A percentile compares a stretch with the other conserved stretches of the same genome.
These are phyloP conservation scores for Chrysophaeum taylorii DNA, from an alignment of 352 stramenopile species.

Conservation along the genomic window DNA sequence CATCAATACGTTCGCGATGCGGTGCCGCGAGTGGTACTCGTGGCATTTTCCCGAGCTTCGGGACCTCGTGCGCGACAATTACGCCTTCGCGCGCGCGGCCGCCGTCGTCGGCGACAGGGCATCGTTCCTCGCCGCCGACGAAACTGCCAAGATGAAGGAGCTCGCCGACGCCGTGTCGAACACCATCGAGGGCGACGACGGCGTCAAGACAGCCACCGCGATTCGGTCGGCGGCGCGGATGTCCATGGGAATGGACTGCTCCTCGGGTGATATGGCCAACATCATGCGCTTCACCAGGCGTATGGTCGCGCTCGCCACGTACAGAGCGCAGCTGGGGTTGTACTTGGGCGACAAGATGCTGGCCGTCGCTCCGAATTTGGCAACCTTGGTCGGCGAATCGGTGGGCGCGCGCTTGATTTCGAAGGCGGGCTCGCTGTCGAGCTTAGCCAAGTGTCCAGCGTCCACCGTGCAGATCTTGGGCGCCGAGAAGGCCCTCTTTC, in stretches of 20 bases:
- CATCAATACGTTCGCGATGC: constrained; percentile 99
- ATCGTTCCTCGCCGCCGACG: constrained; percentile 17
- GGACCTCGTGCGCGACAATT: constrained; percentile 99
- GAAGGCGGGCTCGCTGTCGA: constrained; percentile 95
- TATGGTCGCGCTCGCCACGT: constrained; percentile 96
- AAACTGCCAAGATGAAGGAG: constrained; percentile 46
- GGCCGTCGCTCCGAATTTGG: constrained; percentile 95
- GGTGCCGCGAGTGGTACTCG: constrained; percentile 98
- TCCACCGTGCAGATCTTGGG: constrained; percentile 99
- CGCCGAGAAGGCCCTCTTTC: constrained; percentile 99
- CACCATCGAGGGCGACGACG: constrained; percentile 83
- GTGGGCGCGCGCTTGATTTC: constrained; percentile 98
- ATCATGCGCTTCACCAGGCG: constrained; percentile 95
- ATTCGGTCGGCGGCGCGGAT: constrained; percentile 83
- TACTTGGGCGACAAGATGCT: constrained; percentile 86
- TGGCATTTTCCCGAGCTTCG: constrained; percentile 99
- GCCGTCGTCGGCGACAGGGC: constrained; percentile 84
- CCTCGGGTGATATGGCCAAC: constrained; percentile 97
- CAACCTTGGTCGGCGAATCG: constrained; percentile 94
- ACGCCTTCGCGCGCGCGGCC: constrained; percentile 92
- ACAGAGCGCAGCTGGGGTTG: constrained; percentile 68
- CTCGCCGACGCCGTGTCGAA: constrained; percentile 41
- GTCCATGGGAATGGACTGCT: constrained; percentile 99
- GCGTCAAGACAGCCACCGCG: constrained; percentile 81
- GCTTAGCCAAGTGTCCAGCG: constrained; percentile 96